Evolutionary conservation across 257 asterid species (phyloP).

Genomic region (Knoxia roxburghii): DNA sequence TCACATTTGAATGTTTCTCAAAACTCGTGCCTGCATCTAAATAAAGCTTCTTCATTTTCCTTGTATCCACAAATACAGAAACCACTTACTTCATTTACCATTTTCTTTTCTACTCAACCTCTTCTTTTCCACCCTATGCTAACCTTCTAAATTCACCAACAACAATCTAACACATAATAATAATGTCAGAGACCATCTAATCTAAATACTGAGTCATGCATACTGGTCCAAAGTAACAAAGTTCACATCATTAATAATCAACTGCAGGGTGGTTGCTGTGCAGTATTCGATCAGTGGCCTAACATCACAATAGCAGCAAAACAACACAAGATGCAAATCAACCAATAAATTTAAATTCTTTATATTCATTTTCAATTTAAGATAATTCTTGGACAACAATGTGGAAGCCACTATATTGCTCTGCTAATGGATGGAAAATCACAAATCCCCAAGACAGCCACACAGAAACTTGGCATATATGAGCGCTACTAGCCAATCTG

Average conservation of each 20-base stretch:
- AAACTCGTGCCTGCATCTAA: constrained; percentile 43
- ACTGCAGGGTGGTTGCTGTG: too few species aligned
- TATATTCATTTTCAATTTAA: background rate
- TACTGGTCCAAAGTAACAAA: background rate
- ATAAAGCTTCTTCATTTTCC: too few species aligned
- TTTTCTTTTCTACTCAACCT: too few species aligned
- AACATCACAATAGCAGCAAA: background rate
- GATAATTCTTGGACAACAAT: too few species aligned
- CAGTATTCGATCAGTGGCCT: too few species aligned
- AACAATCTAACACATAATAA: background rate
- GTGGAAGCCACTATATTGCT: background rate
- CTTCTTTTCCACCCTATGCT: too few species aligned
- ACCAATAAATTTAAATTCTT: background rate
- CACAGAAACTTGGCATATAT: background rate
- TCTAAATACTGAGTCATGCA: too few species aligned
- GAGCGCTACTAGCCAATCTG: background rate
- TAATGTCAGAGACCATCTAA: too few species aligned
- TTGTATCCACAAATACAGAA: too few species aligned
- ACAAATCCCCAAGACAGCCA: background rate
- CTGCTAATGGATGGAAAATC: background rate
- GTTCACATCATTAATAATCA: background rate
- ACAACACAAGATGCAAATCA: background rate
- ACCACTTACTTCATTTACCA: background rate
- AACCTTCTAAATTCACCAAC: background rate
- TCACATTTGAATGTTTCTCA: constrained; percentile 42